Evolutionary conservation across 495 filamentous ascomycete species (phyloP), one percentile per base, ranked within the genome.

Genomic region (Stereocaulon alpinum): DNA sequence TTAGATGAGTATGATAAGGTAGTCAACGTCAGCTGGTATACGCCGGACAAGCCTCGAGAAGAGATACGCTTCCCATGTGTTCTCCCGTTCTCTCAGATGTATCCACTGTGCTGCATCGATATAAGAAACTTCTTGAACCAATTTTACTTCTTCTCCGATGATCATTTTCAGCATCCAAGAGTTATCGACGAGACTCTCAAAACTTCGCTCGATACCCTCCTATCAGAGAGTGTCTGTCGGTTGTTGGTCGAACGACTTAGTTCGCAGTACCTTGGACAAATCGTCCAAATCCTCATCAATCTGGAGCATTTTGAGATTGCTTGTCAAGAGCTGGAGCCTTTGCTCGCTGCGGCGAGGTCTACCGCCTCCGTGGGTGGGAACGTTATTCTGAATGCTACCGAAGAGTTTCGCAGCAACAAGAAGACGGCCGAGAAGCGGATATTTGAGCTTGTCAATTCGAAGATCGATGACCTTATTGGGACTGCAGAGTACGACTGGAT

Each of bases 1-100:
- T 63, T 77, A n/a, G 91, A 94, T 58, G 90, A 96, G 65, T 96
- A 94, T 69, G 88, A 95, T 61, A 94, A 95, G 66, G 91, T 99
- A 27, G 81, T 95, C 63, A 88, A 86, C 58, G 89, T 96, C 55
- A 92, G 83, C 70, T 97, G 91, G 91, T 96, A 93, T 68, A 85
- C 77, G 10, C 90, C 89, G 45, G 88, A 93, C 12, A 88, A 85
- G 58, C 70, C 84, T 45, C 76, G 78, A 12, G 83, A 91, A 60
- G 83, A 94, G 59, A 78, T 94, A 64, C 80, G 77, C 3, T 95
- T 92, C 67, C 94, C 93, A 4, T 91, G 85, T 68, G 86, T 95
- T 55, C 74, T 99, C 15, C 93, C 93, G 14, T 99, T 99, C 69
- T 96, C 91, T 41, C 91, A 96, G 61, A 97, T 99, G 93, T 99